Conservation (phyloP, 306 rosid species). For the Corylus avellana region DNA sequence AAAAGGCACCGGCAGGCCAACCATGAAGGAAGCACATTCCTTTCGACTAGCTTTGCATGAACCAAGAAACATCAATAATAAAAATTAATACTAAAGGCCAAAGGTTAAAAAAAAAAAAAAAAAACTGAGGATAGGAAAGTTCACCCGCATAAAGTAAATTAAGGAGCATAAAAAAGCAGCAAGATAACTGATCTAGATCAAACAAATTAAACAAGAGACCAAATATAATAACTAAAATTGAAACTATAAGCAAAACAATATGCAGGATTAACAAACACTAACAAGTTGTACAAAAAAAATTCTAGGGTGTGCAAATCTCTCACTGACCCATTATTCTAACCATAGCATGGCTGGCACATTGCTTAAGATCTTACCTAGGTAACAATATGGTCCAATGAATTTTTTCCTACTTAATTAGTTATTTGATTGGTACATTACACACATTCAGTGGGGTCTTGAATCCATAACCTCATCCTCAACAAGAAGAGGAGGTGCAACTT, state of each 20-base stretch:
- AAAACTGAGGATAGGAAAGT: not conserved
- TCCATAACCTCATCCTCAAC: not conserved
- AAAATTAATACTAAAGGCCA: constrained; percentile 32
- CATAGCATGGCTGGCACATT: not conserved
- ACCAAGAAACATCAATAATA: constrained; percentile 44
- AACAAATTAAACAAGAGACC: not conserved
- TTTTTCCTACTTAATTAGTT: not conserved
- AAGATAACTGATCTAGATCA: not conserved
- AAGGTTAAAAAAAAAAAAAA: not conserved
- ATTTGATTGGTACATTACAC: not conserved
- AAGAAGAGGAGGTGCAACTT: not conserved
- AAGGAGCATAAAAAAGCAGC: not conserved
- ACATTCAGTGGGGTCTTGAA: not conserved
- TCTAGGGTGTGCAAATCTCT: not conserved
- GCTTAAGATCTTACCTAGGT: not conserved
- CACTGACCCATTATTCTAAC: not conserved
- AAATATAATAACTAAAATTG: not conserved
- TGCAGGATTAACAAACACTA: not conserved
- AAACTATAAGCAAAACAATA: not conserved
- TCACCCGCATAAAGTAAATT: not conserved
- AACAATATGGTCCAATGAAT: not conserved
- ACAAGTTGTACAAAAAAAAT: not conserved
- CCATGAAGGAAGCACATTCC: constrained; percentile 98
- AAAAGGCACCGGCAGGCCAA: constrained; percentile 90
- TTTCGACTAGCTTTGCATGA: constrained; percentile 99